These are phyloP conservation scores for Monosporascus sp. DNA, from an alignment of 2,329 filamentous ascomycete species.

Conservation along the genomic window DNA sequence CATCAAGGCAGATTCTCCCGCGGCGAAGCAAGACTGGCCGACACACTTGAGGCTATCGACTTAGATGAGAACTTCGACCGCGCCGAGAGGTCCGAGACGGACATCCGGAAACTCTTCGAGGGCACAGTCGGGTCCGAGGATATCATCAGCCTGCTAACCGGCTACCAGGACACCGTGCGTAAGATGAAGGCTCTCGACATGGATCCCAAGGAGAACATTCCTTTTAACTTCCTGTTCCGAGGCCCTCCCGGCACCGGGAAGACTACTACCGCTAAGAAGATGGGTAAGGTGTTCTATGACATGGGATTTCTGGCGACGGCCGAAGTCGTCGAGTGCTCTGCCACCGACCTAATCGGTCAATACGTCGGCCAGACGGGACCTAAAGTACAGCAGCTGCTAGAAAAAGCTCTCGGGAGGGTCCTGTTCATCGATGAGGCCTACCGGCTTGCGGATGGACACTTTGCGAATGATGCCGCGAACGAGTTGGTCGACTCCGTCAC, in stretches of 20 bases:
- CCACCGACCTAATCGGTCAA: slow-evolving; percentile 60
- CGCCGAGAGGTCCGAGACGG: slow-evolving; percentile 38
- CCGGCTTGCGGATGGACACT: slow-evolving; percentile 50
- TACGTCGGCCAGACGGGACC: slow-evolving; percentile 67
- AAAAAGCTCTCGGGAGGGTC: slow-evolving; percentile 55
- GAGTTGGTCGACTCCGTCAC: slow-evolving; percentile 46
- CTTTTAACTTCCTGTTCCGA: slow-evolving; percentile 65
- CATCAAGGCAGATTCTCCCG: slow-evolving; percentile 29
- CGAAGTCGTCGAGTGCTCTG: slow-evolving; percentile 60
- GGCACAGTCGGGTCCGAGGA: slow-evolving; percentile 54
- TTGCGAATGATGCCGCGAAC: slow-evolving; percentile 50
- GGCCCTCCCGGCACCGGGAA: slow-evolving; percentile 67
- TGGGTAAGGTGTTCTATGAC: slow-evolving; percentile 69
- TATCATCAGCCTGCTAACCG: slow-evolving; percentile 47
- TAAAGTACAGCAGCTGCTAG: slow-evolving; percentile 51
- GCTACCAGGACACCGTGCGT: slow-evolving; percentile 47
- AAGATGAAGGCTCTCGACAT: slow-evolving; percentile 46
- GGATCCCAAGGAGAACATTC: slow-evolving; percentile 53
- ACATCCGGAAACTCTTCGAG: slow-evolving; percentile 50
- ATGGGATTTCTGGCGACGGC: slow-evolving; percentile 59
- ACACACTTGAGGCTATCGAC: slow-evolving; percentile 33
- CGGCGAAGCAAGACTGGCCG: slow-evolving; percentile 22
- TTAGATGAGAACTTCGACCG: slow-evolving; percentile 58
- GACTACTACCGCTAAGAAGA: slow-evolving; percentile 64
- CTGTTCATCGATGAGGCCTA: slow-evolving; percentile 72